A percentile compares a stretch with the other conserved stretches of the same genome.
Conservation (phyloP, 2,329 filamentous ascomycete species). For the Claviceps sp. region DNA sequence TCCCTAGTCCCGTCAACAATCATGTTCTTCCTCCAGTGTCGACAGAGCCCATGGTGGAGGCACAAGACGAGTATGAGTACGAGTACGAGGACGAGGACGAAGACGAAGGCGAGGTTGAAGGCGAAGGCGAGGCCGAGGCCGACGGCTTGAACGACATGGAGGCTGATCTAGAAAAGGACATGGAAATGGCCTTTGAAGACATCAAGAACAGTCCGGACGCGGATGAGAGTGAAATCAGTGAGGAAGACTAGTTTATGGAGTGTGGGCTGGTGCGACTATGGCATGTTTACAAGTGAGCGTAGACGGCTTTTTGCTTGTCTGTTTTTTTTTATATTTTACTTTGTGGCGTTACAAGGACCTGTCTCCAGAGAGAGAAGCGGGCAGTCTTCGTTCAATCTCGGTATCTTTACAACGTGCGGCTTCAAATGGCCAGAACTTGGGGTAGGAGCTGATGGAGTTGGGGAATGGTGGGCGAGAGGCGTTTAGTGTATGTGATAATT, state of each 20-base stretch:
- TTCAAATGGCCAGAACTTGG: too few relatives aligned
- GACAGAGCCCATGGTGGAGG: slow-evolving; percentile 14
- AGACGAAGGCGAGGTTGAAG: slow-evolving; percentile 13
- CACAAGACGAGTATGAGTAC: neutral
- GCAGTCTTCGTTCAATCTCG: too few relatives aligned
- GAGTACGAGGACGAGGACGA: neutral
- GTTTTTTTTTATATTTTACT: neutral
- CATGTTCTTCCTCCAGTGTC: slow-evolving; percentile 12
- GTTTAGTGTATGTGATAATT: too few relatives aligned
- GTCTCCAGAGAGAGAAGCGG: too few relatives aligned
- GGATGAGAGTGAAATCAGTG: slow-evolving; percentile 53
- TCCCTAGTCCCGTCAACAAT: slow-evolving; percentile 41
- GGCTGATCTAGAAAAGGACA: slow-evolving; percentile 33
- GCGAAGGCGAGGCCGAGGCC: too few relatives aligned
- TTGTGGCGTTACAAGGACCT: too few relatives aligned
- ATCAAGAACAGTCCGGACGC: slow-evolving; percentile 35
- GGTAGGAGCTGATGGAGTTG: too few relatives aligned
- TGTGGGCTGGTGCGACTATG: neutral
- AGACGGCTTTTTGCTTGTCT: neutral
- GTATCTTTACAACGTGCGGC: too few relatives aligned
- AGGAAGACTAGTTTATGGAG: slow-evolving; percentile 38
- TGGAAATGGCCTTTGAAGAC: slow-evolving; percentile 37
- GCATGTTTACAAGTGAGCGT: too few relatives aligned
- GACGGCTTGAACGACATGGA: slow-evolving; percentile 16
- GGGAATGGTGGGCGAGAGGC: too few relatives aligned